Percentiles rank a stretch among this genome's conserved stretches.
These are phyloP conservation scores for Tausonia pullulans DNA, from an alignment of 1,284 basidiomycete genomes.

Conservation along the genomic window DNA sequence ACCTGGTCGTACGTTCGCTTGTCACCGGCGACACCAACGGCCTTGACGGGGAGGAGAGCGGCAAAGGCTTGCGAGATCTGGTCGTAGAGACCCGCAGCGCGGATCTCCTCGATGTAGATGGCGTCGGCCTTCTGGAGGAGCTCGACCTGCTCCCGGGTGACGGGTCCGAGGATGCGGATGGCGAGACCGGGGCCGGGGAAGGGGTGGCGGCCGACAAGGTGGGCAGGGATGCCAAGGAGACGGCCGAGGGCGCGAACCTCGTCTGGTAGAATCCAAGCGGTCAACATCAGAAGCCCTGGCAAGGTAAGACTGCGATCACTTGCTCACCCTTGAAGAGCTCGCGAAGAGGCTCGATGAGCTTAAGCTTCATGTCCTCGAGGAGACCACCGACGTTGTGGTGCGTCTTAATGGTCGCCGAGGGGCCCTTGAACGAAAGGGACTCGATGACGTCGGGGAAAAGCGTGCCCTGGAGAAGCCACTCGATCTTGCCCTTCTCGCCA, in stretches of 20 bases:
- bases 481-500: conserved; percentile 77
- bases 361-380: conserved; percentile 95
- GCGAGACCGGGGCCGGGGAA: conserved; percentile 98
- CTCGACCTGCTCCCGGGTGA: conserved; percentile 83
- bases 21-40: conserved; percentile 97
- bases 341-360: conserved; percentile 92
- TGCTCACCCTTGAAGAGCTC: conserved; percentile 91
- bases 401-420: conserved; percentile 98
- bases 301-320: neutral
- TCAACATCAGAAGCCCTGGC: neutral
- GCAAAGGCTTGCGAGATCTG: conserved; percentile 96
- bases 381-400: conserved; percentile 98
- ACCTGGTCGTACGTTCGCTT: conserved; percentile 94
- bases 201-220: conserved; percentile 93
- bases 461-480: conserved; percentile 97
- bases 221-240: conserved; percentile 80
- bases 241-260: conserved; percentile 91
- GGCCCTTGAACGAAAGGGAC: conserved; percentile 98
- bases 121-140: conserved; percentile 90
- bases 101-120: conserved; percentile 98
- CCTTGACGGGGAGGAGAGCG: conserved; percentile 88
- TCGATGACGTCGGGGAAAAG: conserved; percentile 99
- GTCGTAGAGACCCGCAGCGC: conserved; percentile 81
- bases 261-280: conserved; percentile 43
- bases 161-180: conserved; percentile 94